phyloP scores from a whole-genome alignment of 2,329 filamentous ascomycete species.

The Erysiphe pulchra region DNA sequence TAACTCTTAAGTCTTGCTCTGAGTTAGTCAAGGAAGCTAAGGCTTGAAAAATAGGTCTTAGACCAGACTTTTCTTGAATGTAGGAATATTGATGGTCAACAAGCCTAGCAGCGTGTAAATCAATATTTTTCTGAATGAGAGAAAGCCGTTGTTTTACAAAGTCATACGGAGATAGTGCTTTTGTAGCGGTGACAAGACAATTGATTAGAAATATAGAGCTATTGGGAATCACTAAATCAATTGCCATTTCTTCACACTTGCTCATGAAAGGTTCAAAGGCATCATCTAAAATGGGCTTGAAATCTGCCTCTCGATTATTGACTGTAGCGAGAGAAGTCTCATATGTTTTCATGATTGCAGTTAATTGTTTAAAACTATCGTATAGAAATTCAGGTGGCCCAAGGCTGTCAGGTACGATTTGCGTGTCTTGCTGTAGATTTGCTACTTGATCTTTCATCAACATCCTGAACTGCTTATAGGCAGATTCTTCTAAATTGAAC shows the following conservation, averaged over 20 bases:
- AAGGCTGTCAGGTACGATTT: slow-evolving; percentile 45
- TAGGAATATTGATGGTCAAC: slow-evolving; percentile 43
- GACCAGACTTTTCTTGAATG: slow-evolving; percentile 49
- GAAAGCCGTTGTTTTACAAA: slow-evolving; percentile 33
- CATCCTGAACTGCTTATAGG: slow-evolving; percentile 57
- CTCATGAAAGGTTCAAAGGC: slow-evolving; percentile 68
- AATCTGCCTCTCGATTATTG: slow-evolving; percentile 36
- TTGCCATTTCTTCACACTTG: slow-evolving; percentile 45
- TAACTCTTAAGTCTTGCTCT: slow-evolving; percentile 24
- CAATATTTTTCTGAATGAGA: slow-evolving; percentile 29
- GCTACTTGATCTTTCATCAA: slow-evolving; percentile 61
- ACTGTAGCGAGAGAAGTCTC: slow-evolving; percentile 48
- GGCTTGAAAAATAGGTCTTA: slow-evolving; percentile 35
- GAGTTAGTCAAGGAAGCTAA: slow-evolving; percentile 16
- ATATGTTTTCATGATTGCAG: slow-evolving; percentile 60
- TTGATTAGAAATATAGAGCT: slow-evolving; percentile 49
- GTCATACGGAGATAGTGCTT: slow-evolving; percentile 28
- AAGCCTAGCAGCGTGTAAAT: slow-evolving; percentile 29
- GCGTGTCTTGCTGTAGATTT: slow-evolving; percentile 44
- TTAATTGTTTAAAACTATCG: slow-evolving; percentile 55
- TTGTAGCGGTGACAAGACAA: slow-evolving; percentile 33
- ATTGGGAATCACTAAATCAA: slow-evolving; percentile 29
- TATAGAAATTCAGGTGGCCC: slow-evolving; percentile 56
- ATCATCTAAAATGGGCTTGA: slow-evolving; percentile 49
- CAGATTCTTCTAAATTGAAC: slow-evolving; percentile 42